Evolutionary conservation across 1,284 basidiomycete genomes (phyloP).

Genomic region (Apiotrichum brassicae): DNA sequence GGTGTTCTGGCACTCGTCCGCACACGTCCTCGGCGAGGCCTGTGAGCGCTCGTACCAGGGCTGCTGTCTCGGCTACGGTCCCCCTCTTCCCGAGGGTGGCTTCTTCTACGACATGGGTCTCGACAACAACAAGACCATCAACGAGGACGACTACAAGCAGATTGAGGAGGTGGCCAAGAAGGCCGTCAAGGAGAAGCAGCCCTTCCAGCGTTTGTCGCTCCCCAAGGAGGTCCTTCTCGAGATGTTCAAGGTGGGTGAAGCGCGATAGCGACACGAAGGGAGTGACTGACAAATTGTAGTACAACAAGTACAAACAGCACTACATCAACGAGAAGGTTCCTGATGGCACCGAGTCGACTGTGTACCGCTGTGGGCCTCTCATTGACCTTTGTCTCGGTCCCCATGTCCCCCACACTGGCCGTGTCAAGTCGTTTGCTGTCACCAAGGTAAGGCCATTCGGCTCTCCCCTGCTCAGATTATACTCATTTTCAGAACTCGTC

Average conservation of each 20-base stretch:
- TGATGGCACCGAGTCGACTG: slow-evolving; percentile 93
- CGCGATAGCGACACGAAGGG: too few relatives aligned
- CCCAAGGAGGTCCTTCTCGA: slow-evolving; percentile 89
- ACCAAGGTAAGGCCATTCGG: slow-evolving; percentile 61
- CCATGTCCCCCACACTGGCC: slow-evolving; percentile 95
- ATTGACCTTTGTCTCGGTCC: slow-evolving; percentile 96
- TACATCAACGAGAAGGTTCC: slow-evolving; percentile 94
- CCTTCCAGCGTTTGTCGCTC: slow-evolving; percentile 89
- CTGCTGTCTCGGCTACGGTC: slow-evolving; percentile 94
- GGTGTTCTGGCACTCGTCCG: slow-evolving; percentile 99
- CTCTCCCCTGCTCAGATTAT: neutral
- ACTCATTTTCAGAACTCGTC: slow-evolving; percentile 69
- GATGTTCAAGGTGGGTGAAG: slow-evolving; percentile 82
- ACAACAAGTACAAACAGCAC: slow-evolving; percentile 98
- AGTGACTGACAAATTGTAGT: too few relatives aligned
- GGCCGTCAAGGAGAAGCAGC: slow-evolving; percentile 94
- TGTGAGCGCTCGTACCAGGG: slow-evolving; percentile 89
- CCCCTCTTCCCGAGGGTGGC: slow-evolving; percentile 87
- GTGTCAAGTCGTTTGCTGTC: slow-evolving; percentile 93
- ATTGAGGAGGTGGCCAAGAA: slow-evolving; percentile 83
- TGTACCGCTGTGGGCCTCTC: slow-evolving; percentile 98
- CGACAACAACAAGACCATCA: slow-evolving; percentile 57
- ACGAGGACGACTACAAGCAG: slow-evolving; percentile 73
- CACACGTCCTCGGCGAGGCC: slow-evolving; percentile 97
- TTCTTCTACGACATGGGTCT: slow-evolving; percentile 97